Evolutionary conservation across 2,329 filamentous ascomycete genomes (phyloP), one percentile per base, ranked within the genome.

Genomic region (Byssothecium circinans): DNA sequence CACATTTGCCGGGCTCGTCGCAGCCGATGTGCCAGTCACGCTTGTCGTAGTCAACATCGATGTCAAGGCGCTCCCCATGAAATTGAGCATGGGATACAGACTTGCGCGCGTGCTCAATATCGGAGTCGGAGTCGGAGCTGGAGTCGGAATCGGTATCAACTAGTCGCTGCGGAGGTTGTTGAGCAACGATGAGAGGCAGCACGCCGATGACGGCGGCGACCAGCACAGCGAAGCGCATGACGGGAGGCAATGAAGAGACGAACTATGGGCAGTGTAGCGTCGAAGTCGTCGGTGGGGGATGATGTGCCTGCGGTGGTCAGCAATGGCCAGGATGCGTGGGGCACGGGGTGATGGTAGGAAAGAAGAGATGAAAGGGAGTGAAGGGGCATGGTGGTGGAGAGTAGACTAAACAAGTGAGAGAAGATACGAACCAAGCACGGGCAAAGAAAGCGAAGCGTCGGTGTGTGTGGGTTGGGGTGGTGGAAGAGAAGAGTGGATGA

Each of bases 11-110:
- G 6, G 36, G 7, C 11, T 32, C 22, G 10, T 22, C 23, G 41
- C 46, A 49, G 4, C 46, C 46, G n/a, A 49, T 49, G 32, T 45
- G 46, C 46, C 41, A 47, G 44, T 42, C 44, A 15, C 38, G 38
- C 17, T 42, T 41, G 15, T 23, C 19, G 41, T 17, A 15, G 43
- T 5, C 10, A 6, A 6, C 23, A 25, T 10, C 23, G 23, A 10
- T 25, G 6, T 5, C 6, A 25, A 25, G 10, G 23, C 10, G 10
- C n/a, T n/a, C n/a, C n/a, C n/a, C n/a, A n/a, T n/a, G n/a, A n/a
- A n/a, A n/a, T n/a, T n/a, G n/a, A n/a, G n/a, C n/a, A n/a, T n/a
- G n/a, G n/a, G n/a, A n/a, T n/a, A n/a, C n/a, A 25, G 23, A 10
- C 23, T 25, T 25, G 23, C 23, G 6, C 5, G 5, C 23, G 23